phyloP scores from a whole-genome alignment of 176 grass and related monocot species.

The Triticum monococcum region DNA sequence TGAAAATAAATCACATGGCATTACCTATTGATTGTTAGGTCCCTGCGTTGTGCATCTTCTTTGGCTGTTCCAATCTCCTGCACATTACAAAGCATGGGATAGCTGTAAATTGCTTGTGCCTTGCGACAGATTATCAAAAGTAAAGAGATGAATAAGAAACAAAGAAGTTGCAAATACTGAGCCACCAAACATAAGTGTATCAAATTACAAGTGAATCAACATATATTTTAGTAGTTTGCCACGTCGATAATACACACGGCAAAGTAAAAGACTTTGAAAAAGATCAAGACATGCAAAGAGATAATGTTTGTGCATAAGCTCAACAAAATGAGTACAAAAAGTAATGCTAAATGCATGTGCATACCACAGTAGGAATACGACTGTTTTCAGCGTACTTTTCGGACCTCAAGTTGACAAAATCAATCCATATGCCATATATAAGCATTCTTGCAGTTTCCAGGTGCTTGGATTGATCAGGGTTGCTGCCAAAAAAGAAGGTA shows the following conservation, averaged over 20 bases:
- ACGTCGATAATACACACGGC: not conserved
- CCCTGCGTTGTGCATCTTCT: slow-evolving; percentile 91
- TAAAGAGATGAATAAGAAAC: slow-evolving; percentile 23
- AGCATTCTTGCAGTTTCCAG: slow-evolving; percentile 94
- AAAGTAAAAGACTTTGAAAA: not conserved
- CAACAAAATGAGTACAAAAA: not conserved
- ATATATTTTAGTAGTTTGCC: not conserved
- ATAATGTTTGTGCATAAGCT: slow-evolving; percentile 7
- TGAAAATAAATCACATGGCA: not conserved
- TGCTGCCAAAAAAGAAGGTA: slow-evolving; percentile 52
- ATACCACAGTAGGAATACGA: slow-evolving; percentile 91
- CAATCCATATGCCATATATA: slow-evolving; percentile 80
- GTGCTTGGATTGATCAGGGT: slow-evolving; percentile 98
- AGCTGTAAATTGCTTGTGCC: slow-evolving; percentile 6
- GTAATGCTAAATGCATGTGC: slow-evolving; percentile 18
- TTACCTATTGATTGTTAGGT: slow-evolving; percentile 98
- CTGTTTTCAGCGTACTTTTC: slow-evolving; percentile 94
- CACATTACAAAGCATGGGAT: slow-evolving; percentile 15
- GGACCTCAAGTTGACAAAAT: slow-evolving; percentile 98
- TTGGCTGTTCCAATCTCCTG: slow-evolving; percentile 88
- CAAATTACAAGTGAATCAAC: not conserved
- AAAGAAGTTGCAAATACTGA: slow-evolving; percentile 14
- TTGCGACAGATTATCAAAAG: not conserved
- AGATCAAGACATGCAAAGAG: not conserved
- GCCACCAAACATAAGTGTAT: slow-evolving; percentile 1